A percentile compares a stretch with the other conserved stretches of the same genome.
Evolutionary conservation across 768 basidiomycete genomes (phyloP).

Genomic region (Boletus pseudopeckii): DNA sequence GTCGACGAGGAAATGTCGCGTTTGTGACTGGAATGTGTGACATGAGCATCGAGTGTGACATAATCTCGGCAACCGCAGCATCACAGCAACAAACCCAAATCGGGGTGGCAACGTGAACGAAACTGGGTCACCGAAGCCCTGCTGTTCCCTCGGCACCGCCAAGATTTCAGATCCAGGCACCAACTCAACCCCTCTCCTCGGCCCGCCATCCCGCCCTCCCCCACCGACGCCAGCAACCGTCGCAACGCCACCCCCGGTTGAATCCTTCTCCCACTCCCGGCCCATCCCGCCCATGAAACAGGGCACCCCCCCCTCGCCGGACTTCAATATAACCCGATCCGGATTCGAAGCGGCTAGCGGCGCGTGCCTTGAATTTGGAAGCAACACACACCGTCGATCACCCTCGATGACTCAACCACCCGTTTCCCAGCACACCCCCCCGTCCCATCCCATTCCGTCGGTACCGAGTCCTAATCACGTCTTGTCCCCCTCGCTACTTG

Average conservation of each 20-base stretch:
- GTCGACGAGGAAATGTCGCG: slow-evolving; percentile 35
- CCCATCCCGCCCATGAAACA: slow-evolving; percentile 17
- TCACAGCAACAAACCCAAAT: slow-evolving; percentile 35
- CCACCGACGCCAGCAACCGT: slow-evolving; percentile 19
- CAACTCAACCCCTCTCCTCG: slow-evolving; percentile 15
- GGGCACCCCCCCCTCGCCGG: not conserved
- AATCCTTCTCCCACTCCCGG: slow-evolving; percentile 17
- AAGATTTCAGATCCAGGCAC: slow-evolving; percentile 41
- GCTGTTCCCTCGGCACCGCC: slow-evolving; percentile 42
- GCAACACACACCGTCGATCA: slow-evolving; percentile 28
- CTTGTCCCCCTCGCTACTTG: not conserved
- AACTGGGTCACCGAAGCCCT: slow-evolving; percentile 26
- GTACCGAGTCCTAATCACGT: slow-evolving; percentile 2
- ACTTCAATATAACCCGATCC: slow-evolving; percentile 19
- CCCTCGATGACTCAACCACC: slow-evolving; percentile 22
- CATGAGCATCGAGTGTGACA: slow-evolving; percentile 27
- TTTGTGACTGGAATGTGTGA: slow-evolving; percentile 26
- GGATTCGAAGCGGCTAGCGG: slow-evolving; percentile 16
- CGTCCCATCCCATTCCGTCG: slow-evolving; percentile 2
- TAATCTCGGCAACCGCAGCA: slow-evolving; percentile 33
- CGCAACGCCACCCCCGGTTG: slow-evolving; percentile 18
- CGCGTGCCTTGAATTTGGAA: slow-evolving; percentile 27
- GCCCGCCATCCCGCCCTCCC: slow-evolving; percentile 18
- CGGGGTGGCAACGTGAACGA: slow-evolving; percentile 34
- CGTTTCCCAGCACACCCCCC: not conserved